Base-by-base conservation (phyloP, 495 filamentous ascomycete species). In the Trichoderma gamsii region DNA sequence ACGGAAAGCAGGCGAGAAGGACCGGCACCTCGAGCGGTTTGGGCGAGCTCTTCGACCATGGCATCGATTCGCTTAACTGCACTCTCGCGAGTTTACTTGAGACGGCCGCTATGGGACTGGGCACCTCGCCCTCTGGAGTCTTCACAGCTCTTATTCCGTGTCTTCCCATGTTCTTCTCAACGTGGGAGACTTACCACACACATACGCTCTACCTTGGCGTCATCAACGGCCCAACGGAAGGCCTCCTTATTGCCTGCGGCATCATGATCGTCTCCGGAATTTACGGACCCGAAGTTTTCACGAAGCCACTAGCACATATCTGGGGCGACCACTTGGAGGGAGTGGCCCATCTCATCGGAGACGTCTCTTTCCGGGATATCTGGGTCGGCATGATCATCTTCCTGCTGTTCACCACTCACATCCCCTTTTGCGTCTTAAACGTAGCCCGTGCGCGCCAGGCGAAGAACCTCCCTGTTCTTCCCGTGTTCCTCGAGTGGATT, bases 131-230 rank as follows among this genome's bases (percentile, higher is more conserved):
- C 67, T 85, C 91, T 8, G 95, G 95, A 71, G 89, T 93, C 61
- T 96, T 95, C 76, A 99, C 95, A 1, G 93, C 93, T 15, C 79
- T 98, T 46, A 86, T 93, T 66, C 96, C 95, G 2, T 96, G 92
- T 71, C 80, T 99, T 11, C 91, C 95, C 27, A 99, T 99, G 95
- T 98, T 97, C 82, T 97, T 98, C 80, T 97, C 93, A 6, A 99
- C 95, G 9, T 99, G 95, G 95, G 95, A 99, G 77, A 99, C 95
- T 3, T 99, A 97, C 76, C 95, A 99, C 78, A 97, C 95, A 1
- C 95, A 99, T 77, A 98, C 96, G 0, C 82, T 99, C 2, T 99
- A 98, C 76, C 88, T 99, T 4, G 95, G 95, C 43, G 93, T 96
- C 77, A 89, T 98, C 84, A 99, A 99, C 76, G 96, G 96, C 0